phyloP scores from a whole-genome alignment of 495 filamentous ascomycete genomes.

The Neurospora cerealis region DNA sequence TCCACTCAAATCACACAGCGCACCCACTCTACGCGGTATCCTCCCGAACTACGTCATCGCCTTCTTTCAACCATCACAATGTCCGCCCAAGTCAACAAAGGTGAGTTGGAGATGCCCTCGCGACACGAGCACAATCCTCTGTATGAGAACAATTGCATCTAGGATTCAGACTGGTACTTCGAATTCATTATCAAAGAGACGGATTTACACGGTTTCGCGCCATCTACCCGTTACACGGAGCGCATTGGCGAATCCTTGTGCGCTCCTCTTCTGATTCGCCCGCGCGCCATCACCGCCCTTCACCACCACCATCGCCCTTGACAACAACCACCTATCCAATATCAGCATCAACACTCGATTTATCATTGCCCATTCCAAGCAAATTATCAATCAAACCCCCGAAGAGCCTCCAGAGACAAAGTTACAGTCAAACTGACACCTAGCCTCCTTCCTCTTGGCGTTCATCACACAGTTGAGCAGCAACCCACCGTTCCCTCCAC shows the following conservation, averaged over 20 bases:
- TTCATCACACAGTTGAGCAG: not conserved
- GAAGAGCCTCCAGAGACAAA: not conserved
- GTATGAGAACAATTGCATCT: not conserved
- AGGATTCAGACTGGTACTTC: not conserved
- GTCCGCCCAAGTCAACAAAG: slow-evolving; percentile 31
- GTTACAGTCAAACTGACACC: not conserved
- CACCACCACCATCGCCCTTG: not conserved
- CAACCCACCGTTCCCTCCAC: not conserved
- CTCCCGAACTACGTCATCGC: not conserved
- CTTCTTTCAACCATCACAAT: slow-evolving; percentile 13
- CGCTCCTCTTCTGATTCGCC: not conserved
- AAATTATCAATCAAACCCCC: not conserved
- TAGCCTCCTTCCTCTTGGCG: not conserved
- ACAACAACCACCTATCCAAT: not conserved
- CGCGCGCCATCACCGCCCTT: not conserved
- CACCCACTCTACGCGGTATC: not conserved
- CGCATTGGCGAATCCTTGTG: not conserved
- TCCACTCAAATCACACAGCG: not conserved
- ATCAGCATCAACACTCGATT: not conserved
- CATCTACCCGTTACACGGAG: not conserved
- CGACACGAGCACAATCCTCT: not conserved
- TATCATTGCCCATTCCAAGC: not conserved
- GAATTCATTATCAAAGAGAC: not conserved
- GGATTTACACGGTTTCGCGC: not conserved
- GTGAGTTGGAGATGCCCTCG: slow-evolving; percentile 15